These are phyloP conservation scores for Calcarisporium arbuscula DNA, from an alignment of 2,329 filamentous ascomycete genomes.

Conservation along the genomic window DNA sequence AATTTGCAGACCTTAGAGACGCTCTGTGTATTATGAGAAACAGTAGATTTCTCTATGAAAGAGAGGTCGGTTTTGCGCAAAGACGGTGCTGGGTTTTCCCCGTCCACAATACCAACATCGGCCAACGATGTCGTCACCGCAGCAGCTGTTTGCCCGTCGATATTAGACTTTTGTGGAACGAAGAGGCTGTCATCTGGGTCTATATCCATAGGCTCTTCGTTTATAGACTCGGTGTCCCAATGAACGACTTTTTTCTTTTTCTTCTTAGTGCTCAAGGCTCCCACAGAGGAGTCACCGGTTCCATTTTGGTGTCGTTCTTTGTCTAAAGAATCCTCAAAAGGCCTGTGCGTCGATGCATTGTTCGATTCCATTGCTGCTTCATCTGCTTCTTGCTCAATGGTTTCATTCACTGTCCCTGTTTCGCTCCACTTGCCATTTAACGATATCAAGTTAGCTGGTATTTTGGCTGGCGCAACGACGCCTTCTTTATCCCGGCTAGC, in stretches of 20 bases:
- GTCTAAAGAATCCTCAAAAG: too few species aligned
- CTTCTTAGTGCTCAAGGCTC: slow-evolving; percentile 15
- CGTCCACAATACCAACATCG: background rate
- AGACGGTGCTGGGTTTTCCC: slow-evolving; percentile 4
- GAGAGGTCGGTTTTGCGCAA: slow-evolving; percentile 3
- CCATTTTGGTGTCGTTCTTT: slow-evolving; percentile 10
- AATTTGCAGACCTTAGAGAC: slow-evolving; percentile 10
- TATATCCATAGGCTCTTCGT: slow-evolving; percentile 15
- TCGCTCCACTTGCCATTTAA: too few species aligned
- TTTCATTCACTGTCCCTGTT: too few species aligned
- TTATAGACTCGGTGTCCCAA: slow-evolving; percentile 18
- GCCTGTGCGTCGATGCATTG: too few species aligned
- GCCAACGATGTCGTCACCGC: slow-evolving; percentile 3
- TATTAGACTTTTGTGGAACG: slow-evolving; percentile 7
- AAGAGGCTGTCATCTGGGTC: slow-evolving; percentile 18
- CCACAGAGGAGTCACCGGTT: too few species aligned
- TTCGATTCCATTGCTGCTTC: too few species aligned
- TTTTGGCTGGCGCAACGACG: slow-evolving; percentile 25
- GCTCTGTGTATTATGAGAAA: background rate
- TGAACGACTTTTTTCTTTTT: slow-evolving; percentile 20
- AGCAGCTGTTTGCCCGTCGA: slow-evolving; percentile 6
- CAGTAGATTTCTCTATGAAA: background rate
- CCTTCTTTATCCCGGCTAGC: slow-evolving; percentile 38
- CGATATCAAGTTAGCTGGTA: slow-evolving; percentile 19
- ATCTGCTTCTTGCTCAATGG: too few species aligned